phyloP scores from a whole-genome alignment of 1,284 basidiomycete genomes.

The Macrocystidia cucumis region DNA sequence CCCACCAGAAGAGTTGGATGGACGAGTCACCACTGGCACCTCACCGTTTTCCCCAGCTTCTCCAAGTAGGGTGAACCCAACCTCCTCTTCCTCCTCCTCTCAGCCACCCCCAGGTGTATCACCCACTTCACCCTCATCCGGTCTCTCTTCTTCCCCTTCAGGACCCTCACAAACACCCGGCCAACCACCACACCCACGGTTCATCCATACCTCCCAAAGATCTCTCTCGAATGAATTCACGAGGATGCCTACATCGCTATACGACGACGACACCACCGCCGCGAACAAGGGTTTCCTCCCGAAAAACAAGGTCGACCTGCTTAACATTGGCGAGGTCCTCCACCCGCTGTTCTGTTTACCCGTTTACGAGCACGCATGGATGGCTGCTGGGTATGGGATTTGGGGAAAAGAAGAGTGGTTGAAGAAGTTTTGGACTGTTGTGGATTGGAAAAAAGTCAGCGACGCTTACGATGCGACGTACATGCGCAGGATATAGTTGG shows the following conservation, averaged over 20 bases:
- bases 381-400: slow-evolving; percentile 84
- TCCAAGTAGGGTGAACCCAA: too few relatives aligned
- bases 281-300: slow-evolving; percentile 11
- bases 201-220: slow-evolving; percentile 15
- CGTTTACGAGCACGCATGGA: slow-evolving; percentile 89
- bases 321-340: slow-evolving; percentile 45
- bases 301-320: slow-evolving; percentile 13
- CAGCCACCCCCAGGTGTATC: slow-evolving; percentile 16
- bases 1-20: slow-evolving; percentile 3
- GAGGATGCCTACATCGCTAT: slow-evolving; percentile 4
- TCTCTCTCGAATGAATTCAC: not conserved
- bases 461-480: slow-evolving; percentile 15
- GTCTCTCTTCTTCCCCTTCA: slow-evolving; percentile 18
- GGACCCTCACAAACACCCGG: slow-evolving; percentile 14
- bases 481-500: too few relatives aligned
- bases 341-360: slow-evolving; percentile 82
- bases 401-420: slow-evolving; percentile 93
- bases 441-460: slow-evolving; percentile 80
- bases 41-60: slow-evolving; percentile 10
- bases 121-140: slow-evolving; percentile 24
- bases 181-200: slow-evolving; percentile 24
- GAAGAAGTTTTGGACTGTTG: slow-evolving; percentile 80
- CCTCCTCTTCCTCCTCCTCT: slow-evolving; percentile 18
- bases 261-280: slow-evolving; percentile 10
- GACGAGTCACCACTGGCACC: not conserved